Evolutionary conservation across 2,329 filamentous ascomycete species (phyloP).

Genomic region (Penicillium sp.): DNA sequence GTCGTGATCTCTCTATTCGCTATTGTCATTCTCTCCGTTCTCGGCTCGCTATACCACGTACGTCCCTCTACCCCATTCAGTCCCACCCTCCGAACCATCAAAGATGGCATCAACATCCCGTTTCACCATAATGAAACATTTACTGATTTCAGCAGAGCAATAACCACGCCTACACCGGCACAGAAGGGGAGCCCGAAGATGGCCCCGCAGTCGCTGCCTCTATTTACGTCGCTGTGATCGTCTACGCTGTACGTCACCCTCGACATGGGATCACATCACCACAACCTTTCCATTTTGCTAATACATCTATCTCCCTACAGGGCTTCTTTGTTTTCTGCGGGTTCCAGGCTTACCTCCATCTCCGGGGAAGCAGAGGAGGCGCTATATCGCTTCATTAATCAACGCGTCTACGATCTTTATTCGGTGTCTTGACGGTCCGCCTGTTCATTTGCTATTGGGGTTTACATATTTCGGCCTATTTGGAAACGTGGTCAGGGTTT

Average conservation of each 20-base stretch:
- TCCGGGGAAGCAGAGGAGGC: constrained; percentile 74
- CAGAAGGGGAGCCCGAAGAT: constrained; percentile 62
- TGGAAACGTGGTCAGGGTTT: constrained; percentile 8
- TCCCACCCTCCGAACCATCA: no score
- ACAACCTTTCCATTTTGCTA: constrained; percentile 7
- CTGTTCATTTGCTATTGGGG: constrained; percentile 13
- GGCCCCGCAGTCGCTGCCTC: constrained; percentile 73
- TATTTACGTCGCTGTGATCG: constrained; percentile 78
- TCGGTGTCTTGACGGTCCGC: constrained; percentile 15
- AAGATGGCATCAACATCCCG: no score
- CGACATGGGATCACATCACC: not conserved
- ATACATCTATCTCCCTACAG: constrained; percentile 43
- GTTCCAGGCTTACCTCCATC: constrained; percentile 78
- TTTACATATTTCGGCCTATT: constrained; percentile 17
- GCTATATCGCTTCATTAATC: constrained; percentile 65
- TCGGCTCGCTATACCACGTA: constrained; percentile 68
- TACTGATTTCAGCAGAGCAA: constrained; percentile 48
- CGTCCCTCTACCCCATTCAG: constrained; percentile 22
- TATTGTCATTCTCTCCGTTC: constrained; percentile 58
- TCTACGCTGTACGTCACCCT: constrained; percentile 69
- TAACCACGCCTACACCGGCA: constrained; percentile 79
- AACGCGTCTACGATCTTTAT: constrained; percentile 11
- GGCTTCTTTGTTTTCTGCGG: constrained; percentile 88
- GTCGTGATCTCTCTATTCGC: constrained; percentile 61
- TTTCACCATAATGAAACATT: no score